Evolutionary conservation across 2,329 filamentous ascomycete genomes (phyloP), one percentile per base, ranked within the genome.

Genomic region (Domatiomyces globalis): DNA sequence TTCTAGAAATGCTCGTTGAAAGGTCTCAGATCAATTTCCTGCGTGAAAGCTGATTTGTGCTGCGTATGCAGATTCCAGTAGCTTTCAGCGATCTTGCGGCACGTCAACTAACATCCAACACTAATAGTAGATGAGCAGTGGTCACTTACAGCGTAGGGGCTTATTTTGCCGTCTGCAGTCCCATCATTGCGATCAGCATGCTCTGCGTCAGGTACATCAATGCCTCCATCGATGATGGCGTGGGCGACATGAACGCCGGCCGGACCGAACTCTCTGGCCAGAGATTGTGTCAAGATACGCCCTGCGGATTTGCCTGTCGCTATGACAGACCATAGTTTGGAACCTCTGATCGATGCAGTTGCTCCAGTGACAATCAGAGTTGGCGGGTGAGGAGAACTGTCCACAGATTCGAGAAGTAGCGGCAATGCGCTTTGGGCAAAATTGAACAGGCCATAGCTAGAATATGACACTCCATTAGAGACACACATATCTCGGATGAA

Each of bases 1-100:
- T 1, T 1, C 12, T 45, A 45, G 43, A 45, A 45, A 20, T 19
- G 18, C 43, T 45, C 43, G 17, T 45, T 45, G 43, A 45, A 56
- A 52, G 53, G 53, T 25, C 75, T 65, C 17, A 77, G 67, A 59
- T 78, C 75, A 51, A 78, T 66, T 61, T 78, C 75, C 62, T 73
- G 73, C 0, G 74, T 74, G 49, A 75, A 77, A 2, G 71, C 69
- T 2, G 71, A 71, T 60, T 65, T 67, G 2, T 72, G 71, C 62
- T 78, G 75, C 1, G 67, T 72, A 52, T 77, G 74, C 57, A 78
- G 59, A 59, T 69, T 67, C 75, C 74, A 78, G 56, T 78, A 78
- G 10, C 72, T 66, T 52, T 77, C 73, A 6, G 75, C 75, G 64
- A 78, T 78, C 67, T 76, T 22, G 12, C 4, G 4, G 27, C 48